Evolutionary conservation across 2,329 filamentous ascomycete species (phyloP).

Genomic region (Colletotrichum euphorbiae): DNA sequence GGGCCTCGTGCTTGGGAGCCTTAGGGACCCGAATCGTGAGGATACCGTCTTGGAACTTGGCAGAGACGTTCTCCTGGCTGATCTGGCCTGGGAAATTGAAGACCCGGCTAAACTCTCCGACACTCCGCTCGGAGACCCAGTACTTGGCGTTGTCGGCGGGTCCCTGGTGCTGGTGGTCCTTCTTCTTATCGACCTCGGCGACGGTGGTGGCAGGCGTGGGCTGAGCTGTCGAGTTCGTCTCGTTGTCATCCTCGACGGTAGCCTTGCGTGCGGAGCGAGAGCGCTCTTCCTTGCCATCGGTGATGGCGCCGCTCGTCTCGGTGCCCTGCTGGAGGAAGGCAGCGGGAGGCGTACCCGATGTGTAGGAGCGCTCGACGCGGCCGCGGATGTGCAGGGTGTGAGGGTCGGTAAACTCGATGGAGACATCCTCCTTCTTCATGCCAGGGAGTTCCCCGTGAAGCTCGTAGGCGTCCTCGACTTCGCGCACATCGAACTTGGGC

Average conservation of each 20-base stretch:
- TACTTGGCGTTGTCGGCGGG: constrained; percentile 65
- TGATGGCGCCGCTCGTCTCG: constrained; percentile 52
- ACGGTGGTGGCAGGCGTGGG: constrained; percentile 45
- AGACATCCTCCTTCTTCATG: constrained; percentile 77
- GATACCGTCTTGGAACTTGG: constrained; percentile 73
- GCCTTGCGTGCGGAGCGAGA: constrained; percentile 59
- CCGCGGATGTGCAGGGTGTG: constrained; percentile 80
- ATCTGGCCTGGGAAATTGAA: constrained; percentile 76
- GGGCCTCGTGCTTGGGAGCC: constrained; percentile 67
- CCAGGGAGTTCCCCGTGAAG: constrained; percentile 85
- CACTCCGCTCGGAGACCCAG: constrained; percentile 76
- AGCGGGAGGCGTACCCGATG: constrained; percentile 64
- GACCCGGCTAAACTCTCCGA: constrained; percentile 75
- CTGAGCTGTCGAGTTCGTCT: constrained; percentile 43
- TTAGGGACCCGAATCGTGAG: constrained; percentile 75
- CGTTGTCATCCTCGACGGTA: constrained; percentile 71
- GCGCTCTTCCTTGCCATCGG: constrained; percentile 49
- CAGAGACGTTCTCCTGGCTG: constrained; percentile 71
- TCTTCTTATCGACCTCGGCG: constrained; percentile 50
- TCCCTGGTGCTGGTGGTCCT: constrained; percentile 46
- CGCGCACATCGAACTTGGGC: constrained; percentile 83
- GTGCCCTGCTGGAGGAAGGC: constrained; percentile 58
- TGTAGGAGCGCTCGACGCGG: constrained; percentile 72
- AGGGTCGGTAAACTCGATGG: constrained; percentile 82
- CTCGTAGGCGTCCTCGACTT: constrained; percentile 76